Base-by-base conservation (phyloP, 371 early-diverging fungal genomes). In the Mucor saturninus region DNA sequence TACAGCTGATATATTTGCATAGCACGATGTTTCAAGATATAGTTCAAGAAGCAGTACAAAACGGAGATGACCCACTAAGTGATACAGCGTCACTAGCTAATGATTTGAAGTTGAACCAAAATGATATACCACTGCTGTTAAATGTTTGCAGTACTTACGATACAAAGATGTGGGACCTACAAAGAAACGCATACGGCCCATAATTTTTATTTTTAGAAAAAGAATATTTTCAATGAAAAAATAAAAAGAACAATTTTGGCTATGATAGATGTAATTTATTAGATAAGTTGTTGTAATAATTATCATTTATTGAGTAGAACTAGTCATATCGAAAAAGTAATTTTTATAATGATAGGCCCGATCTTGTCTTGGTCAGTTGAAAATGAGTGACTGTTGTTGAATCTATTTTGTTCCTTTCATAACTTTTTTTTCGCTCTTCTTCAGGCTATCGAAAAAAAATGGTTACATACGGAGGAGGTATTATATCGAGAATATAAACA, bases 401-500 rank as follows among this genome's bases (percentile, higher is more conserved):
- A 43, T 43, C 21, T 21, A 21, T 48, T 28, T 21, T 21, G 14
- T 48, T 48, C 21, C 28, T 48, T 48, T 48, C 29, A 28, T 2
- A 9, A 1, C 3, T 31, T 51, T 51, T 51, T 62, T 65, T 30
- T 49, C 35, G 15, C 39, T 50, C 38, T 62, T 53, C 62, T 65
- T 37, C 28, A 57, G 40, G 46, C 29, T 57, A 51, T 49, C 37
- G 3, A 13, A 14, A 51, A 26, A 51, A 2, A 3, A 91, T 91
- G 91, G 90, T 89, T 56, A 91, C 90, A 49, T 91, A 91, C 70
- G 90, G 90, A 64, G 91, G 91, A 76, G 87, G 88, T 86, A 86
- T 43, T 37, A 43, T 37, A 50, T 26, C 26, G 15, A 10, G 8
- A 28, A 28, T 11, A 1, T 7, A 8, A 21, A 21, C 3, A 21